Conservation (phyloP, 2,329 filamentous ascomycete genomes). For the Cladosporium sphaerospermum region DNA sequence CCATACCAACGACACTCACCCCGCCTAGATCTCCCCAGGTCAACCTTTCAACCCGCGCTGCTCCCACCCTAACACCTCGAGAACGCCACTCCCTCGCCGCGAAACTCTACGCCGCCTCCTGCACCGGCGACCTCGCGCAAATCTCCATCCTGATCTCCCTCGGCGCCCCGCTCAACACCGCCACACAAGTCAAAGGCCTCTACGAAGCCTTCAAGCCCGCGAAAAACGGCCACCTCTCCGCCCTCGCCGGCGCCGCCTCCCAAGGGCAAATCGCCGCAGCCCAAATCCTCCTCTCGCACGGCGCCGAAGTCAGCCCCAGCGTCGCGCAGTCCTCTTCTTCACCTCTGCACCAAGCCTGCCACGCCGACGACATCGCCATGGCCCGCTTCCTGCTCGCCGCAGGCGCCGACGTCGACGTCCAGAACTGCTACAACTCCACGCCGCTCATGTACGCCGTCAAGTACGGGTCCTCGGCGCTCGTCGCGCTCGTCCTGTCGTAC, state of each 20-base stretch:
- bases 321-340: slow-evolving; percentile 23
- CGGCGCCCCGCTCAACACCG: slow-evolving; percentile 25
- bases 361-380: slow-evolving; percentile 24
- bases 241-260: slow-evolving; percentile 28
- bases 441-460: slow-evolving; percentile 31
- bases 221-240: slow-evolving; percentile 27
- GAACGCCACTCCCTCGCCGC: slow-evolving; percentile 17
- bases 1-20: slow-evolving; percentile 11
- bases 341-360: slow-evolving; percentile 28
- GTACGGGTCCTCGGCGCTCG: slow-evolving; percentile 21
- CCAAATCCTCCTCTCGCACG: slow-evolving; percentile 23
- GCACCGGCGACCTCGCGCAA: slow-evolving; percentile 24
- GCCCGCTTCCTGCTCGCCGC: slow-evolving; percentile 18
- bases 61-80: slow-evolving; percentile 2
- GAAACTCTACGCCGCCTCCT: slow-evolving; percentile 25
- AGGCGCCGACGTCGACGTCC: slow-evolving; percentile 21
- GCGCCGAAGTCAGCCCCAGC: slow-evolving; percentile 25
- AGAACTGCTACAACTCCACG: slow-evolving; percentile 27
- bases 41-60: neutral
- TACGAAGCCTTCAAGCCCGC: slow-evolving; percentile 31
- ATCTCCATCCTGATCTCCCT: slow-evolving; percentile 22
- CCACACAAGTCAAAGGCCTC: slow-evolving; percentile 21
- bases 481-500: slow-evolving; percentile 23
- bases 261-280: slow-evolving; percentile 24
- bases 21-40: slow-evolving; percentile 4